Conservation (phyloP, 495 filamentous ascomycete species). For the Tuber indicum region DNA sequence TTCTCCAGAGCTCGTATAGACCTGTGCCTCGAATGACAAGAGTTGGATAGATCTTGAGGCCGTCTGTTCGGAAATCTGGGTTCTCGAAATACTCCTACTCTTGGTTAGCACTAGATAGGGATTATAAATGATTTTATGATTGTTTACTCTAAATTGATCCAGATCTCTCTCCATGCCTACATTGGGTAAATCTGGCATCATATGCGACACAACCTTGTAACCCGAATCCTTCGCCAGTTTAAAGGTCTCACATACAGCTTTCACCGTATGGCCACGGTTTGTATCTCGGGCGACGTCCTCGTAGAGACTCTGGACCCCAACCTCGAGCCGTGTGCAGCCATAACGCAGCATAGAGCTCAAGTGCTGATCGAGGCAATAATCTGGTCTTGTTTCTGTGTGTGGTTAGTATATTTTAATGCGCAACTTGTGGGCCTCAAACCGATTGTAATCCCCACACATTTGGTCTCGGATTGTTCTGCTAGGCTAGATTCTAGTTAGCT, state of each 20-base stretch:
- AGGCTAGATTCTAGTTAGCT: slow-evolving; percentile 63
- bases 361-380: slow-evolving; percentile 91
- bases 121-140: not conserved
- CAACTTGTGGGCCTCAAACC: slow-evolving; percentile 12
- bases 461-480: slow-evolving; percentile 46
- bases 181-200: slow-evolving; percentile 99
- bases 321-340: slow-evolving; percentile 88
- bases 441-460: slow-evolving; percentile 97
- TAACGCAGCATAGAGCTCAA: slow-evolving; percentile 91
- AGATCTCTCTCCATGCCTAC: slow-evolving; percentile 97
- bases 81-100: slow-evolving; percentile 85
- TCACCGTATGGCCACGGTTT: slow-evolving; percentile 93
- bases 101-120: not conserved
- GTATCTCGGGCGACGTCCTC: slow-evolving; percentile 98
- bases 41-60: slow-evolving; percentile 95
- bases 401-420: slow-evolving; percentile 4
- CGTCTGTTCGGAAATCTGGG: slow-evolving; percentile 93
- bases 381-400: slow-evolving; percentile 69
- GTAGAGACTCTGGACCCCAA: slow-evolving; percentile 93
- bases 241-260: slow-evolving; percentile 90
- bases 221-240: slow-evolving; percentile 91
- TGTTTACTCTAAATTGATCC: slow-evolving; percentile 67
- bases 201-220: slow-evolving; percentile 97
- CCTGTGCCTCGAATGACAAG: slow-evolving; percentile 96
- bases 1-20: slow-evolving; percentile 94